Evolutionary conservation across 176 grass and related monocot genomes (phyloP), one percentile per base, ranked within the genome.

Genomic region (Panicum miliaceum): DNA sequence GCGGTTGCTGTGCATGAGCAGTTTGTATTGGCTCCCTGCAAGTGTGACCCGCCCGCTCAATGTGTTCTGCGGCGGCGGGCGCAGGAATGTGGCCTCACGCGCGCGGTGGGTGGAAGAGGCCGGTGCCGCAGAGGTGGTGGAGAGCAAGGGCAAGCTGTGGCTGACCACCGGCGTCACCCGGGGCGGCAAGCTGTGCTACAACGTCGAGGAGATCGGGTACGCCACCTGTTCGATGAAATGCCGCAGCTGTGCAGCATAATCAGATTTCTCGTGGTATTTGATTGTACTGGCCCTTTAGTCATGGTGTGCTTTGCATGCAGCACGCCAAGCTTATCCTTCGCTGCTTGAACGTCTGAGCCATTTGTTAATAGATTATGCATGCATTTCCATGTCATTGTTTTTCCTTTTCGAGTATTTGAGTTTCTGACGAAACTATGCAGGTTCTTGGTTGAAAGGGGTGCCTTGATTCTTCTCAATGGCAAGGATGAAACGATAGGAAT

Each of bases 151-250:
- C 35, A 98, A 94, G 64, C 70, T 92, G 60, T 98, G 96, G 96
- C 60, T 87, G 72, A 95, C 87, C 76, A 94, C 93, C 1, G 89
- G 93, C 34, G 68, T 95, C 25, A 75, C 75, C 7, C 59, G 91
- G 38, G 81, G 78, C 6, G 77, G 69, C 80, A 94, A 92, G 68
- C 87, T 98, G 9, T 90, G 85, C 75, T 98, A 90, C 68, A 92
- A 94, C 42, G 57, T 98, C 25, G 96, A 98, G 89, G 96, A 98
- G 94, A 94, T 92, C 45, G 73, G 89, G 96, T 94, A 84, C 18
- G 73, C 58, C 29, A 79, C 8, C 40, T 86, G 74, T 86, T 86
- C 25, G 74, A 84, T 38, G 19, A 72, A 89, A 92, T 86, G 50
- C 53, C 19, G 4, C n/a, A 7, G 11, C 8, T 8, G 4, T 46